Evolutionary conservation across 441 rosid species (phyloP).

Genomic region (Theobroma grandiflorum): DNA sequence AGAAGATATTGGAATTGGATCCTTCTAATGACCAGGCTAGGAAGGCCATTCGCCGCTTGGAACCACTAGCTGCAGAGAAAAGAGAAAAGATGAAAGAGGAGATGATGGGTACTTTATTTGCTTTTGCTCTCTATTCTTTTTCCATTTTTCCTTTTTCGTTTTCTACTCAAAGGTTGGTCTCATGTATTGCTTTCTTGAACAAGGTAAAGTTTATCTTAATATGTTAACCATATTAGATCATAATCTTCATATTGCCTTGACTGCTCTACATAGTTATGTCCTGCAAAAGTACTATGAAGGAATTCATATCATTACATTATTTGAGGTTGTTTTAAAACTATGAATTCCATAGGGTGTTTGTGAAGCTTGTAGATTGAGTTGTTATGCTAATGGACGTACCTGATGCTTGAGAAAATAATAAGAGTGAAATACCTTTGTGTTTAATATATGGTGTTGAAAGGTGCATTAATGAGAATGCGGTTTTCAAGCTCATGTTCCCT

Average conservation of each 20-base stretch:
- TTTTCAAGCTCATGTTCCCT: background rate
- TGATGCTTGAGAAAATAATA: background rate
- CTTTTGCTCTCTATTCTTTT: background rate
- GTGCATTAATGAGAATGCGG: background rate
- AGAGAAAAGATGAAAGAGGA: conserved; percentile 97
- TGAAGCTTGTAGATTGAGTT: background rate
- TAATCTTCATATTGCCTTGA: background rate
- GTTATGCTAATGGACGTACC: background rate
- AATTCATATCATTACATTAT: background rate
- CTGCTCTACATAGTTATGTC: background rate
- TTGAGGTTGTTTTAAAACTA: background rate
- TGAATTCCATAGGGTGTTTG: background rate
- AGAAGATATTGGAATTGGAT: conserved; percentile 83
- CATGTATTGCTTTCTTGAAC: background rate
- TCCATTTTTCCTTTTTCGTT: background rate
- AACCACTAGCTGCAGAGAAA: conserved; percentile 89
- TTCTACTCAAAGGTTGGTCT: background rate
- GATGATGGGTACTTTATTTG: conserved; percentile 67
- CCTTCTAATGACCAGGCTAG: conserved; percentile 79
- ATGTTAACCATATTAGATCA: background rate
- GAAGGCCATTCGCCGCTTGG: conserved; percentile 66
- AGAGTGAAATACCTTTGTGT: background rate
- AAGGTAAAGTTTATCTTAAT: background rate
- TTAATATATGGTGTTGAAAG: background rate
- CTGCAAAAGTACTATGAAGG: background rate